Evolutionary conservation across 257 asterid genomes (phyloP), one percentile per base, ranked within the genome.

Genomic region (Phtheirospermum japonicum): DNA sequence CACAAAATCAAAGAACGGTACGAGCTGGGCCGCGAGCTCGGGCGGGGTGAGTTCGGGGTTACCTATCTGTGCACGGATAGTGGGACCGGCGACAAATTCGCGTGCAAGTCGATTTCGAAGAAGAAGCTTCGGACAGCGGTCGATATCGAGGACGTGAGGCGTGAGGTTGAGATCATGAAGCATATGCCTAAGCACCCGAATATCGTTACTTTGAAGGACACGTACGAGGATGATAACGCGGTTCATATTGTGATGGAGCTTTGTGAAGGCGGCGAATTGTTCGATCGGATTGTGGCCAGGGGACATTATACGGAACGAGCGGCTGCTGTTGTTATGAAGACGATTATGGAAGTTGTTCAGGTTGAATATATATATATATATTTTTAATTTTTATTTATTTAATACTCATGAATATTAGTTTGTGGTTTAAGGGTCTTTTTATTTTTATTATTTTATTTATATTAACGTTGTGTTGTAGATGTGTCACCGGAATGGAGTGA

Each of bases 21-120:
- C 51, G 72, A 74, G 58, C 80, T 82, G n/a, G 89, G 93, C 10
- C 72, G 76, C 20, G 93, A 82, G 82, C 77, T 85, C 3, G 93
- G 93, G 6, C 78, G 91, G 69, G 91, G 87, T 54, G 90, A 81
- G 73, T 83, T 80, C 32, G 87, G 90, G 79, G 78, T 84, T 32
- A 82, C 88, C 30, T 77, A 80, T 67, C 72, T 82, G 72, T 82
- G 84, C 49, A 84, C 84, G 57, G 87, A 80, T 16, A 54, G 26
- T 57, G 81, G 73, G 7, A 43, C 72, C 0, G 73, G 78, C 1
- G 82, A 82, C 9, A 79, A 77, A 34, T 75, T 66, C 9, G 89
- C 89, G n/a, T 83, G 89, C 64, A 83, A 83, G 56, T 79, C 89
- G 1, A 83, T 83, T 70, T 80, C 84, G 3, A 83, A 83, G 61